A percentile compares a stretch with the other conserved stretches of the same genome.
Conservation (phyloP, 2,329 filamentous ascomycete species). For the Dactylellina parvicollis region DNA sequence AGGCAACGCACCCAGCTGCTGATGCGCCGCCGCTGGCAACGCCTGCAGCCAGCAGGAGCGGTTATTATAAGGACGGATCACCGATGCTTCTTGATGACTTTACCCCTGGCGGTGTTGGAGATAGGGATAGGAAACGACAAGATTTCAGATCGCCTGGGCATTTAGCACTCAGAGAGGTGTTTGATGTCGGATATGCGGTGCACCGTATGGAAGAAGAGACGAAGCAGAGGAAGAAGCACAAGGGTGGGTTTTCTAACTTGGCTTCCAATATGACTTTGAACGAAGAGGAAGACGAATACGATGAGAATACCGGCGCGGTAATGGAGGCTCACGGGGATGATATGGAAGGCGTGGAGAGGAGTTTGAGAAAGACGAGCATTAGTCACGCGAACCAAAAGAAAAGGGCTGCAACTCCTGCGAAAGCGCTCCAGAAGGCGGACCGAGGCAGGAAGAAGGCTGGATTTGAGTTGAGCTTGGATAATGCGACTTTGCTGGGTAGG, state of each 20-base stretch:
- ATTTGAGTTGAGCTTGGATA: conserved; percentile 91
- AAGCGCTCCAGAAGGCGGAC: conserved; percentile 72
- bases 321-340: conserved; percentile 66
- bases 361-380: conserved; percentile 84
- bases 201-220: conserved; percentile 95
- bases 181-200: conserved; percentile 97
- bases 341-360: conserved; percentile 77
- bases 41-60: conserved; percentile 66
- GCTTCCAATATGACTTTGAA: conserved; percentile 75
- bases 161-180: conserved; percentile 94
- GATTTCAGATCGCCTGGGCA: conserved; percentile 96
- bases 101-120: conserved; percentile 65
- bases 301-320: conserved; percentile 71
- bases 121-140: conserved; percentile 69
- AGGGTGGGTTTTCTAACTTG: conserved; percentile 74
- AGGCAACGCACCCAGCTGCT: conserved; percentile 72
- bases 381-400: conserved; percentile 59
- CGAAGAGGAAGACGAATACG: conserved; percentile 72
- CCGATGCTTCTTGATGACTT: conserved; percentile 67
- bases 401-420: conserved; percentile 65
- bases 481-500: conserved; percentile 85
- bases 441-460: conserved; percentile 76
- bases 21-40: conserved; percentile 79
- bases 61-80: conserved; percentile 66
- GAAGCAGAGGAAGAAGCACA: conserved; percentile 86